These are phyloP conservation scores for Calonectria pauciramosa DNA, from an alignment of 2,329 filamentous ascomycete genomes.

Conservation along the genomic window DNA sequence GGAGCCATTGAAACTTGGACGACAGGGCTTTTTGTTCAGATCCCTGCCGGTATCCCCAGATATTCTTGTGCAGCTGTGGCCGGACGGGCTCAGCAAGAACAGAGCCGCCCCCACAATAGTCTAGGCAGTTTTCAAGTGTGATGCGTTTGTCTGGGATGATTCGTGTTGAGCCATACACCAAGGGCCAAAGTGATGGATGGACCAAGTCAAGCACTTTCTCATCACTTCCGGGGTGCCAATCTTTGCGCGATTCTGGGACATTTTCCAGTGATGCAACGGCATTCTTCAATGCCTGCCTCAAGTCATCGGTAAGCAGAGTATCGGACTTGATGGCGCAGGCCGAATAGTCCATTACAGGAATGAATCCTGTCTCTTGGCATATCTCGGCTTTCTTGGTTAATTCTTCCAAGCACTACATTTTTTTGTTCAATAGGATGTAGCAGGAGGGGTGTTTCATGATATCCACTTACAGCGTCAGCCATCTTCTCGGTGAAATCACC, in stretches of 20 bases:
- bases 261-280: slow-evolving; percentile 63
- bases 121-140: slow-evolving; percentile 53
- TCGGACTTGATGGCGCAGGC: slow-evolving; percentile 50
- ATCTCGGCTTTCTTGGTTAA: slow-evolving; percentile 45
- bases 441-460: too few species aligned
- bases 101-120: slow-evolving; percentile 48
- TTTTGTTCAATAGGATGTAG: too few species aligned
- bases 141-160: slow-evolving; percentile 44
- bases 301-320: slow-evolving; percentile 27
- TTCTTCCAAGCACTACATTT: slow-evolving; percentile 44
- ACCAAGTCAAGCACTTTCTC: slow-evolving; percentile 72
- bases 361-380: slow-evolving; percentile 44
- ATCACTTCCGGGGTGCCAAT: slow-evolving; percentile 73
- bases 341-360: slow-evolving; percentile 48
- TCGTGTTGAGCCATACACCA: slow-evolving; percentile 65
- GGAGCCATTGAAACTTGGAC: slow-evolving; percentile 60
- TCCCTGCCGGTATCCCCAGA: accelerated
- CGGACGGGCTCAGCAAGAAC: neutral
- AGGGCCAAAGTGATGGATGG: slow-evolving; percentile 73
- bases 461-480: slow-evolving; percentile 38
- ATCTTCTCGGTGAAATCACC: slow-evolving; percentile 10
- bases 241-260: slow-evolving; percentile 62
- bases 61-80: too few species aligned
- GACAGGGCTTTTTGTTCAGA: slow-evolving; percentile 11
- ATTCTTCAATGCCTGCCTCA: slow-evolving; percentile 52